These are phyloP conservation scores for Candida tammaniensis DNA, from an alignment of 805 yeast genomes.

Conservation along the genomic window DNA sequence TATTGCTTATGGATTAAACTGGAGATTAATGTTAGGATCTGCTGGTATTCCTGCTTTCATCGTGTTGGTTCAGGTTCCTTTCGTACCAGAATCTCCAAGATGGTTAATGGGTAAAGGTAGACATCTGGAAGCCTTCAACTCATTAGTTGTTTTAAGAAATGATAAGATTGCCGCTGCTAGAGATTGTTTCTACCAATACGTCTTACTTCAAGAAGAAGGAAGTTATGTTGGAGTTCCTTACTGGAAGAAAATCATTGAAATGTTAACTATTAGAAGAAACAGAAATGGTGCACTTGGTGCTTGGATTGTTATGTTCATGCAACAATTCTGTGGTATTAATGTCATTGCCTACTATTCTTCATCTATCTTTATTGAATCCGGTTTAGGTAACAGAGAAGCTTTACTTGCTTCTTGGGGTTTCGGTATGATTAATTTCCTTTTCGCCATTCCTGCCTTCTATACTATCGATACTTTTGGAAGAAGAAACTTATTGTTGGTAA, in stretches of 20 bases:
- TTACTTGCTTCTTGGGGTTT: constrained; percentile 83
- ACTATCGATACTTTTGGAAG: constrained; percentile 80
- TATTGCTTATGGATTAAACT: constrained; percentile 47
- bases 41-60: constrained; percentile 57
- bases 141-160: constrained; percentile 46
- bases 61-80: constrained; percentile 47
- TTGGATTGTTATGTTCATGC: constrained; percentile 83
- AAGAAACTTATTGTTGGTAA: constrained; percentile 52
- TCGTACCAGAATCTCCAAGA: constrained; percentile 69
- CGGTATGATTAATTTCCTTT: constrained; percentile 75
- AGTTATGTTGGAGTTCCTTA: constrained; percentile 43
- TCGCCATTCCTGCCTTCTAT: constrained; percentile 80
- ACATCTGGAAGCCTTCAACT: constrained; percentile 48
- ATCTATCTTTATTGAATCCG: constrained; percentile 67
- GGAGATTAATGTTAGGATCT: constrained; percentile 66
- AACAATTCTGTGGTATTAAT: constrained; percentile 88
- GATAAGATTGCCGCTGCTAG: constrained; percentile 58
- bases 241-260: constrained; percentile 46
- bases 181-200: constrained; percentile 59
- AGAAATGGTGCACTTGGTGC: constrained; percentile 81
- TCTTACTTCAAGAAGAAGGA: constrained; percentile 59
- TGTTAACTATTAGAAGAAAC: constrained; percentile 73
- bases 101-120: constrained; percentile 60
- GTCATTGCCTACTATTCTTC: constrained; percentile 86
- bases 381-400: constrained; percentile 60